Base-by-base conservation (phyloP, 2,329 filamentous ascomycete species). In the Tetracladium maxilliforme region DNA sequence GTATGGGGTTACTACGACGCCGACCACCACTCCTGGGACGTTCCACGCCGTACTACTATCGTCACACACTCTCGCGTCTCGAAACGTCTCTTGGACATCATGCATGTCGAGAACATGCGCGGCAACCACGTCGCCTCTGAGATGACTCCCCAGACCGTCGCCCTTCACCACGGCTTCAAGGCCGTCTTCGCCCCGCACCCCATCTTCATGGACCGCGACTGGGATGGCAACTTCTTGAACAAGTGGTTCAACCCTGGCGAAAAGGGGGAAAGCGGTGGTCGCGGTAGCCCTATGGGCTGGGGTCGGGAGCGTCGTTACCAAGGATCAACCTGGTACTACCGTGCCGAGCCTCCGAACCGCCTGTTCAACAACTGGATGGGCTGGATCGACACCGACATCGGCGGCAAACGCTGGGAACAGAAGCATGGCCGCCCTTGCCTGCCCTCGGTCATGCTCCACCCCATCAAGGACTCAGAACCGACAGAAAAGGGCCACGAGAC, bases 51-150 rank as follows among this genome's bases (percentile, higher is more conserved):
- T 30, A 70, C 73, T 8, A 78, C 78, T n/a, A 79, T 86, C 39
- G 72, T 83, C 32, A 84, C 79, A 0, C 76, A 82, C 34, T 73
- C 75, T 2, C 70, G 80, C 26, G 56, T 82, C 6, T 84, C 78
- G 10, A 76, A 72, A 43, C 64, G 64, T 15, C 58, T 87, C 3
- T 56, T 87, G 17, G 65, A 81, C 36, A 63, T 73, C 33, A 86
- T 86, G 78, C 78, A 87, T 42, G 62, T 70, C 17, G 81, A 86
- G 45, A 80, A 79, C 26, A 58, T 76, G 33, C 61, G 66, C 10
- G 75, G 77, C 33, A 76, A 78, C 39, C 77, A 83, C 42, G 71
- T 86, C 39, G 77, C 75, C 30, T 79, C 78, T 0, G 80, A 87
- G 44, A 84, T 87, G 78, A 78, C 73, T 31, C 70, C 78, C 1